Percentiles rank a stretch among this genome's conserved stretches.
Conservation (phyloP, 1,284 basidiomycete species). For the Ganoderma multipileum region DNA sequence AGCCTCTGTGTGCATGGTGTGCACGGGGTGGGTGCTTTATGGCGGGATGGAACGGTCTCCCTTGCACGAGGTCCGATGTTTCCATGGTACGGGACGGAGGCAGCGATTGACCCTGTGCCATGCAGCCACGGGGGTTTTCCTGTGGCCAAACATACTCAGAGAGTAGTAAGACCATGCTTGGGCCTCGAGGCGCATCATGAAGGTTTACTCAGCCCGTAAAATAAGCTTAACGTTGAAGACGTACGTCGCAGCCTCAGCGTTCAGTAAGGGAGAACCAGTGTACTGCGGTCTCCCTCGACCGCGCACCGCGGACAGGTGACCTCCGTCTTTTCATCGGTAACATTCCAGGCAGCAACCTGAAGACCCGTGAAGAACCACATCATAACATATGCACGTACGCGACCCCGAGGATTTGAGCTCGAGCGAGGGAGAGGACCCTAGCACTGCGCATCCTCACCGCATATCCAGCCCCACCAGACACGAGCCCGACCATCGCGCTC, state of each 20-base stretch:
- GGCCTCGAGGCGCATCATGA: not conserved
- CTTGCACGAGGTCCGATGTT: not conserved
- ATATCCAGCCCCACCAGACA: not conserved
- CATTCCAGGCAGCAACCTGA: not conserved
- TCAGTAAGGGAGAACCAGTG: not conserved
- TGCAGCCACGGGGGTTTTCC: not conserved
- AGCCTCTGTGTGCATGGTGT: too few relatives aligned
- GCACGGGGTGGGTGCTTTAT: not conserved
- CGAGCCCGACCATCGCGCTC: not conserved
- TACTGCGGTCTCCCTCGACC: not conserved
- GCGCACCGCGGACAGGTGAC: not conserved
- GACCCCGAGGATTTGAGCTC: not conserved
- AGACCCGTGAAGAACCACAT: not conserved
- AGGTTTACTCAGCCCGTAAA: not conserved
- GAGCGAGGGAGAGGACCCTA: not conserved
- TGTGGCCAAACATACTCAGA: too few relatives aligned
- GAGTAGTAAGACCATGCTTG: not conserved
- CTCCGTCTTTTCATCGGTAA: not conserved
- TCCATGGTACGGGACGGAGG: not conserved
- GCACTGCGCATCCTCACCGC: not conserved
- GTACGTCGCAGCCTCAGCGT: not conserved
- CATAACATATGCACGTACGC: not conserved
- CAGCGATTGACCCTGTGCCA: not conserved
- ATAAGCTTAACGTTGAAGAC: not conserved
- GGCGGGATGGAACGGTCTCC: not conserved